Conservation (phyloP, 2,329 filamentous ascomycete genomes). For the Neoscytalidium dimidiatum region DNA sequence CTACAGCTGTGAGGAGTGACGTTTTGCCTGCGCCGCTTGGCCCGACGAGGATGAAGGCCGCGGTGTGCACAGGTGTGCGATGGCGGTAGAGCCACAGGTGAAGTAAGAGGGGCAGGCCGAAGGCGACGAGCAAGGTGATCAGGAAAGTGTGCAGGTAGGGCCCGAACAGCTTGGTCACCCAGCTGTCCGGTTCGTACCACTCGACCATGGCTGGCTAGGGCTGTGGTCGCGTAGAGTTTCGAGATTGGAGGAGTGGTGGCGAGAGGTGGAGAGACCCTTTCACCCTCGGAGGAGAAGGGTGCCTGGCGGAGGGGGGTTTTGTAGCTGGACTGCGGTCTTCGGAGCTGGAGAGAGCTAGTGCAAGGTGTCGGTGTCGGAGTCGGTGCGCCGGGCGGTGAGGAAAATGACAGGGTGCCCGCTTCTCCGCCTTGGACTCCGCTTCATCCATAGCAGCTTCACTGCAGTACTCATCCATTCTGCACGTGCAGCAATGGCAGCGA, state of each 20-base stretch:
- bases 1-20: slow-evolving; percentile 75
- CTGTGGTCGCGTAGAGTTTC: neutral
- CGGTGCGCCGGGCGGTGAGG: slow-evolving; percentile 11
- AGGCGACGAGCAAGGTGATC: slow-evolving; percentile 68
- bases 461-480: neutral
- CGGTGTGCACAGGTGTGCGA: slow-evolving; percentile 66
- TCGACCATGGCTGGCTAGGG: slow-evolving; percentile 12
- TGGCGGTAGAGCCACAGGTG: slow-evolving; percentile 73
- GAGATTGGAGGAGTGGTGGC: neutral
- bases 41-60: slow-evolving; percentile 78
- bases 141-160: slow-evolving; percentile 56
- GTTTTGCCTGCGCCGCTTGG: slow-evolving; percentile 87
- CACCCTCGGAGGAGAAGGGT: neutral
- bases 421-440: neutral
- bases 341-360: slow-evolving; percentile 8
- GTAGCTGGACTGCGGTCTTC: slow-evolving; percentile 5
- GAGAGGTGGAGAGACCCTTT: neutral
- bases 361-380: slow-evolving; percentile 15
- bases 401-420: neutral
- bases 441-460: neutral
- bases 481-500: too few species aligned
- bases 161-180: slow-evolving; percentile 50
- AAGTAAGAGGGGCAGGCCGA: slow-evolving; percentile 74
- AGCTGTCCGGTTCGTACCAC: slow-evolving; percentile 27
- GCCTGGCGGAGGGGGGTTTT: neutral